Percentiles rank a stretch among this genome's conserved stretches.
Conservation (phyloP, 2,329 filamentous ascomycete species). For the Gnomoniopsis smithogilvyi region DNA sequence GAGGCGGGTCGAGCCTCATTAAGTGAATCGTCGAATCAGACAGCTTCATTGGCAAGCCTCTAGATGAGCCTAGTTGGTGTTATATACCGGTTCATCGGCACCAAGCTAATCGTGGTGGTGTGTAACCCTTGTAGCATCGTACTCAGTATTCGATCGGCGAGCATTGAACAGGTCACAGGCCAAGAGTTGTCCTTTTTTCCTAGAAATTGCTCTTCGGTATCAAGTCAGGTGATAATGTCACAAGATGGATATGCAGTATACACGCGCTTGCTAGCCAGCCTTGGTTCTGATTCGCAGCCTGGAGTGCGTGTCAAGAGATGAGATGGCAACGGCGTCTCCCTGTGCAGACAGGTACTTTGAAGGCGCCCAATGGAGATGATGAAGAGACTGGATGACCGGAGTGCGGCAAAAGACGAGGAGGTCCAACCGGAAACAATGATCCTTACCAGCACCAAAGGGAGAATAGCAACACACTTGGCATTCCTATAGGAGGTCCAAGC, state of each 20-base stretch:
- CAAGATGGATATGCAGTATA: background rate
- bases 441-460: too few species aligned
- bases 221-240: too few species aligned
- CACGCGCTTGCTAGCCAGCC: background rate
- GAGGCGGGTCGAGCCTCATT: conserved; percentile 5
- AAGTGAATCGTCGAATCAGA: background rate
- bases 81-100: background rate
- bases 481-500: background rate
- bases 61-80: background rate
- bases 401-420: background rate
- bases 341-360: background rate
- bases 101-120: background rate
- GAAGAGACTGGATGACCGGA: background rate
- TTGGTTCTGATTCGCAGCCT: background rate
- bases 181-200: too few species aligned
- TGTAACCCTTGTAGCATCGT: too few species aligned
- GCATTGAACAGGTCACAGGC: too few species aligned
- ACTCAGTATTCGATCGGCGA: too few species aligned
- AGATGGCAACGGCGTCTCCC: background rate
- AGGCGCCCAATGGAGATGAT: background rate
- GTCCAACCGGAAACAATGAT: too few species aligned
- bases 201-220: too few species aligned
- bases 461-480: background rate
- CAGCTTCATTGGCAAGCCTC: background rate
- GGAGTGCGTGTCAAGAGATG: background rate